Percentiles rank a stretch among this genome's conserved stretches.
Conservation (phyloP, 2,329 filamentous ascomycete species). For the Sclerotinia glacialis region DNA sequence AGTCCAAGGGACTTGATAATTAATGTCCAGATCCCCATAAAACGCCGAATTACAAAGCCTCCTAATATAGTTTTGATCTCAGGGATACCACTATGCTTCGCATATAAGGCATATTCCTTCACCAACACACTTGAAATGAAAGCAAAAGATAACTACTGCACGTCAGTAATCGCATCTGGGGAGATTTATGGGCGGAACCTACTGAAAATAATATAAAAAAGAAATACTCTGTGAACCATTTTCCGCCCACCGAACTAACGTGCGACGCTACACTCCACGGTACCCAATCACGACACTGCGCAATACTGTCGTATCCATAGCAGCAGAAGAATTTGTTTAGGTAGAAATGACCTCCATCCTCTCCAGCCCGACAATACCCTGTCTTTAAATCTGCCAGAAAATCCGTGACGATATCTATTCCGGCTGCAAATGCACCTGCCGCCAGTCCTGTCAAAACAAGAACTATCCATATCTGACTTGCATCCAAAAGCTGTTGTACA, state of each 20-base stretch:
- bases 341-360: constrained; percentile 84
- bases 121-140: constrained; percentile 75
- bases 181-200: constrained; percentile 38
- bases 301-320: constrained; percentile 79
- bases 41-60: constrained; percentile 85
- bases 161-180: not conserved
- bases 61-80: constrained; percentile 97
- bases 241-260: constrained; percentile 61
- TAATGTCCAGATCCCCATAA: constrained; percentile 85
- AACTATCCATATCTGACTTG: constrained; percentile 88
- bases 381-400: constrained; percentile 93
- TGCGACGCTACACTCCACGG: constrained; percentile 77
- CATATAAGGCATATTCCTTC: constrained; percentile 78
- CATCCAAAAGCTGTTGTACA: constrained; percentile 70
- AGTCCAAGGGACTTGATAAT: constrained; percentile 85
- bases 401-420: constrained; percentile 84
- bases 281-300: constrained; percentile 82
- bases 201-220: constrained; percentile 86
- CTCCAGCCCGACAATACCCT: constrained; percentile 76
- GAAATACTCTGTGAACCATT: constrained; percentile 81
- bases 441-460: constrained; percentile 81
- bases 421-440: constrained; percentile 79
- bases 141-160: constrained; percentile 68
- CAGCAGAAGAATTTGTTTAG: constrained; percentile 91
- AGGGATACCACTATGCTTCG: constrained; percentile 92